Evolutionary conservation across 1,284 basidiomycete genomes (phyloP), one percentile per base, ranked within the genome.

Genomic region (Ustilago cynodontis): DNA sequence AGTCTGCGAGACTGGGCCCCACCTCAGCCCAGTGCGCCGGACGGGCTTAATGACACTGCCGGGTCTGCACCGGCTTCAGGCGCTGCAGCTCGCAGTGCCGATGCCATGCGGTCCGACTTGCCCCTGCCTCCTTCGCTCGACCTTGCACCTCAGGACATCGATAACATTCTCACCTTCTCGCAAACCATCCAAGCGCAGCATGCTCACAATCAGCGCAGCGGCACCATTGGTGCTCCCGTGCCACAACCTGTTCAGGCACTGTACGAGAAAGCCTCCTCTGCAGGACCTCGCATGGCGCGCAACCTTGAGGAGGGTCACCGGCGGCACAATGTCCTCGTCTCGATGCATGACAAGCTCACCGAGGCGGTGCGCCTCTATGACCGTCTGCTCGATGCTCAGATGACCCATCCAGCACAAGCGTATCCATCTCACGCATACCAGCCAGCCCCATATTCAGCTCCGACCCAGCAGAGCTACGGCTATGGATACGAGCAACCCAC

Each of bases 321-420:
- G 81, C 94, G 96, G 90, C 92, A 95, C 87, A 89, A 93, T 91
- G 81, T 94, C 82, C 88, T 98, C 20, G 88, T 91, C 9, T 94
- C 95, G 57, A 97, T 98, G 94, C 93, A 98, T 82, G 92, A 93
- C 68, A 95, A 97, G 86, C 88, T 98, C 2, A 93, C 93, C 0
- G 91, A 96, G 86, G 94, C 94, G 0, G 94, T 98, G 50, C 92
- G 92, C 77, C 87, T 96, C 2, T 98, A 97, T 85, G 94, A 97
- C 80, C 90, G 91, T 59, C 88, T 97, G 16, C 88, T 97, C 51
- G 94, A 94, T 37, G 90, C 94, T 61, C 95, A 97, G 79, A 88
- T 95, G 73, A 59, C 61, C 10, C 71, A 71, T 13, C 76, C 76
- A 8, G 54, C 70, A 9, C 62, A 76, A 14, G 33, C 52, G 1